Conservation (phyloP, 2,329 filamentous ascomycete genomes). For the Scopulariopsis brevicaulis region DNA sequence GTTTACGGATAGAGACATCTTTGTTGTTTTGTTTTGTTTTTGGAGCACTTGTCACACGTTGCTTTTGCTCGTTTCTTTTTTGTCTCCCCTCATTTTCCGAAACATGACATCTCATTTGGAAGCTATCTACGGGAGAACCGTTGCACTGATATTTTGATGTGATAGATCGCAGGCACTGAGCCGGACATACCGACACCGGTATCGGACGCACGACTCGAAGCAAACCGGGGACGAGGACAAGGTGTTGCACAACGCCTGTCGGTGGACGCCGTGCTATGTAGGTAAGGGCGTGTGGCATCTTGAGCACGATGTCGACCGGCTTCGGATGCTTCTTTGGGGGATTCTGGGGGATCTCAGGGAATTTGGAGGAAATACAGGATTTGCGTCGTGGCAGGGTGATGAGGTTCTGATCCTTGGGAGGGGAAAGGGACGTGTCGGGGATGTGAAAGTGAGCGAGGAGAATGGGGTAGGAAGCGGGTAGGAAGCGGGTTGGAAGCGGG, state of each 20-base stretch:
- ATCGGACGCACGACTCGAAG: background rate
- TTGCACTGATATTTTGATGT: background rate
- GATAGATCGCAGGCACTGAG: background rate
- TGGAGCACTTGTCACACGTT: background rate
- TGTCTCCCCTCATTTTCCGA: background rate
- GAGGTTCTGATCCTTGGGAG: background rate
- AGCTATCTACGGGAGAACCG: background rate
- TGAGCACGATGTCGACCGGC: background rate
- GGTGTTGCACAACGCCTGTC: background rate
- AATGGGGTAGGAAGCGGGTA: background rate
- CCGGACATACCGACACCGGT: background rate
- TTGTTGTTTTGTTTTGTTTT: background rate
- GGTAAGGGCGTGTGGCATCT: background rate
- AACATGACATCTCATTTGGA: background rate
- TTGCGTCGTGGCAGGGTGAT: background rate
- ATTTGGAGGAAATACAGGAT: background rate
- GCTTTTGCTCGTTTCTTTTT: background rate
- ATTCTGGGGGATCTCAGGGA: background rate
- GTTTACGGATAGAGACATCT: background rate
- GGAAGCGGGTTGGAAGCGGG: background rate
- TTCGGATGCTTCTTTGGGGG: background rate
- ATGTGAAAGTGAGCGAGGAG: background rate
- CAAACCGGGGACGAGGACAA: background rate
- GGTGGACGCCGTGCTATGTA: too few relatives aligned
- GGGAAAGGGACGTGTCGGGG: background rate